These are phyloP conservation scores for Aegle marmelos DNA, from an alignment of 345 rosid genomes.

Conservation along the genomic window DNA sequence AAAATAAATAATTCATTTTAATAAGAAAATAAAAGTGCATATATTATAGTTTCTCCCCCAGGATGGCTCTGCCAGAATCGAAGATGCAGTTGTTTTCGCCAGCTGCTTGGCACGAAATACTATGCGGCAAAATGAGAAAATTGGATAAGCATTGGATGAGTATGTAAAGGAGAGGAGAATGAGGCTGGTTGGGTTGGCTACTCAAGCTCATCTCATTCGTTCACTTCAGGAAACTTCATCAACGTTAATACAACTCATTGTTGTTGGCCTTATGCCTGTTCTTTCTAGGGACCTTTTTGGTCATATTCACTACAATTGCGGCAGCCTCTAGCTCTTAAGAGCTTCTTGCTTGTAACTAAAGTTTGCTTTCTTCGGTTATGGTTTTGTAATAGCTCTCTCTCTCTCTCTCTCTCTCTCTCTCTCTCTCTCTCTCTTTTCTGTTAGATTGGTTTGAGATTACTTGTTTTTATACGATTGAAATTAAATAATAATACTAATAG, in stretches of 20 bases:
- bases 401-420: too few species aligned
- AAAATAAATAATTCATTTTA: too few species aligned
- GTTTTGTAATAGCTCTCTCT: too few species aligned
- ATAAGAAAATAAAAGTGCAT: too few species aligned
- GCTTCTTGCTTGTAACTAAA: neutral
- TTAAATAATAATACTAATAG: too few species aligned
- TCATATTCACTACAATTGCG: neutral
- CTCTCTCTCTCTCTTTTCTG: too few species aligned
- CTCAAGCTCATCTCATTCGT: neutral
- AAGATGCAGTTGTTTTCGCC: constrained; percentile 53
- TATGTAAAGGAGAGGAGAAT: constrained; percentile 30
- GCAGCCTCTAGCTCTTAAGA: neutral
- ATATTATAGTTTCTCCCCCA: too few species aligned
- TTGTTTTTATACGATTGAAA: too few species aligned
- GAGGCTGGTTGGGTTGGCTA: neutral
- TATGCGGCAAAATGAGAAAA: neutral
- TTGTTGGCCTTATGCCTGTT: neutral
- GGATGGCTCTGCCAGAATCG: constrained; percentile 47
- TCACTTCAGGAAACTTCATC: neutral
- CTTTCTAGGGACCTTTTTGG: neutral
- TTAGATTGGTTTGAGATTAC: too few species aligned
- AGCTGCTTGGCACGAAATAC: constrained; percentile 36
- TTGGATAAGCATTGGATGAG: constrained; percentile 34
- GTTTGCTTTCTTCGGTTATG: too few species aligned
- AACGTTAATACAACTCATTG: neutral